Base-by-base conservation (phyloP, 129 eudicot species). In the Smallanthus sonchifolius region DNA sequence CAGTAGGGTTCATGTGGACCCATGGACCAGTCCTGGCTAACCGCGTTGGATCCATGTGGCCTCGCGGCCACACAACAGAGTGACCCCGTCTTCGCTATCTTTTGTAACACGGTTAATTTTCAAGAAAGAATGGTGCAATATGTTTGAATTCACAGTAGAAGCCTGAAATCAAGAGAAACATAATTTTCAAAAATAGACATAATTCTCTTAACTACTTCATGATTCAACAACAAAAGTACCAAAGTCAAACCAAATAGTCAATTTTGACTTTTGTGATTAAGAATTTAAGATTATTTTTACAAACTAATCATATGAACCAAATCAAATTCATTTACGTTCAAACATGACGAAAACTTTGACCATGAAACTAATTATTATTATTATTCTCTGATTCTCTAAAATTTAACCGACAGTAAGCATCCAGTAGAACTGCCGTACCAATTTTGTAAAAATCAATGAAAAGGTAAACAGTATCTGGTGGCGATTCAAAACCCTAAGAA, bases 1-100 rank as follows among this genome's bases (percentile, higher is more conserved):
- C 97, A 91, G 80, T 91, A 86, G 49, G 97, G 97, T 51, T 88
- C 97, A 42, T 86, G 89, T 60, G 97, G 92, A 34, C 90, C 92
- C 84, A 91, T 74, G 51, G 97, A 85, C 96, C 92, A 91, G 75
- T 91, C 97, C 66, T 91, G 74, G 65, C 89, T 86, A 56, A 91
- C 70, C 8, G 83, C 87, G 83, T 88, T 89, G 0, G 97, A 87
- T 39, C 97, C 97, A 91, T 91, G 96, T 84, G 97, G 97, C 96
- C 97, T 88, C 15, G 97, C 96, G 70, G 97, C 97, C 97, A 91
- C 97, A 83, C 97, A 91, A 88, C 97, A 91, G 57, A 91, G 96
- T 10, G 97, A 88, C 85, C 97, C 97, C 97, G 89, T 91, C 67
- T 88, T 88, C 79, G 95, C 92, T 83, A 88, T 83, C 34, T 81